Evolutionary conservation across 257 asterid species (phyloP), one percentile per base, ranked within the genome.

Genomic region (Cordia subcordata): DNA sequence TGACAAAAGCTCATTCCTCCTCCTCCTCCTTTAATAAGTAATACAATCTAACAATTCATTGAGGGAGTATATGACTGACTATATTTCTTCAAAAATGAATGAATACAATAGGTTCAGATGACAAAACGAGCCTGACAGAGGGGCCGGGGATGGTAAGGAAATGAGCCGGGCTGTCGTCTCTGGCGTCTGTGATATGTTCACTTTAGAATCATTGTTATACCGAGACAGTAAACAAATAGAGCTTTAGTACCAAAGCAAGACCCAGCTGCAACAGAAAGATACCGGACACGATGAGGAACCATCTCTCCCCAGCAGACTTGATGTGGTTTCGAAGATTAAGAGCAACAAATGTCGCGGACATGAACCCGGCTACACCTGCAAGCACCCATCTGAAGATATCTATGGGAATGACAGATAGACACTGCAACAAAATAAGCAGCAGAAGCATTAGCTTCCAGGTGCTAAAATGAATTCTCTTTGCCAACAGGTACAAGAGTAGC

Each of bases 181-280:
- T 6, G 35, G 3, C 6, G 6, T 3, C 35, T 27, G 6, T 27
- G 35, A 61, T 67, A 59, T 57, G 35, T 27, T 27, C 35, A 6
- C 35, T 6, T 27, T 27, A 27, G 35, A 3, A 8, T 16, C 21
- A 39, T 58, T 27, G 37, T 69, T 74, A 91, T 62, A 88, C 86
- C 13, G 82, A 57, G 63, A 88, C 75, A 0, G 87, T 88, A 83
- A 92, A 92, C 72, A 92, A 68, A 82, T 92, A 92, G 65, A 88
- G 67, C 75, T 72, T 84, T 42, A 88, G 84, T 55, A 79, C 99
- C 87, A 93, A 71, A 11, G 96, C 80, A 70, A 92, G 97, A 57
- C 96, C 97, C 40, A 93, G 86, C 81, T 93, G 97, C 88, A 92
- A 72, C 79, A 88, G 74, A 82, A 88, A 92, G 75, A 92, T 92